These are phyloP conservation scores for Pterulicium gracile DNA, from an alignment of 1,284 basidiomycete genomes.

Conservation along the genomic window DNA sequence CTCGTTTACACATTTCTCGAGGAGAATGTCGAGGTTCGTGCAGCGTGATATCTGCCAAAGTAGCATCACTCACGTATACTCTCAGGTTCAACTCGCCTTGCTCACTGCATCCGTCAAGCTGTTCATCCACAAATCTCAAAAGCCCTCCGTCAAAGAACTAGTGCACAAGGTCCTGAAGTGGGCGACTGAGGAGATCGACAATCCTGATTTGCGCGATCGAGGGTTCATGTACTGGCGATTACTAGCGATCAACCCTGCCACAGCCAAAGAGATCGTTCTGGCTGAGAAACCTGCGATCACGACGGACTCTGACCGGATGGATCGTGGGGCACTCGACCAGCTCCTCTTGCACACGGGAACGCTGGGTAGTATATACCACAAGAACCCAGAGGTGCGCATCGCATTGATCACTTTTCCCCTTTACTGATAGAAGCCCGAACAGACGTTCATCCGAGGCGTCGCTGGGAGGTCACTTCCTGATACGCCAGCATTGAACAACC, in stretches of 20 bases:
- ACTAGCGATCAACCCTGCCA: slow-evolving; percentile 86
- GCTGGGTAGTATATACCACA: slow-evolving; percentile 81
- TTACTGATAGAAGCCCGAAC: slow-evolving; percentile 4
- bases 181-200: slow-evolving; percentile 96
- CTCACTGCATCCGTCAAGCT: slow-evolving; percentile 95
- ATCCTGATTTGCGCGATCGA: slow-evolving; percentile 92
- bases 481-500: slow-evolving; percentile 67
- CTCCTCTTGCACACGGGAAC: slow-evolving; percentile 74
- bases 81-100: slow-evolving; percentile 88
- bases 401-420: slow-evolving; percentile 3
- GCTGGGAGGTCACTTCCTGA: slow-evolving; percentile 63
- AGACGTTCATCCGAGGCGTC: slow-evolving; percentile 81
- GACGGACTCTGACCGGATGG: slow-evolving; percentile 97
- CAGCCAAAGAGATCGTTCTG: slow-evolving; percentile 88
- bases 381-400: slow-evolving; percentile 78
- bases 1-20: slow-evolving; percentile 88
- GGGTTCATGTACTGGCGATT: slow-evolving; percentile 99
- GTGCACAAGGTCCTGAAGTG: slow-evolving; percentile 96
- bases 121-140: slow-evolving; percentile 85
- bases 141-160: slow-evolving; percentile 79
- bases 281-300: slow-evolving; percentile 93
- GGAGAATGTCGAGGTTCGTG: slow-evolving; percentile 77
- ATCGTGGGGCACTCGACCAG: slow-evolving; percentile 89
- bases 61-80: slow-evolving; percentile 3
- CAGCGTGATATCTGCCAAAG: background rate